Evolutionary conservation across 805 yeast genomes (phyloP).

Genomic region (Ogataea philodendri): DNA sequence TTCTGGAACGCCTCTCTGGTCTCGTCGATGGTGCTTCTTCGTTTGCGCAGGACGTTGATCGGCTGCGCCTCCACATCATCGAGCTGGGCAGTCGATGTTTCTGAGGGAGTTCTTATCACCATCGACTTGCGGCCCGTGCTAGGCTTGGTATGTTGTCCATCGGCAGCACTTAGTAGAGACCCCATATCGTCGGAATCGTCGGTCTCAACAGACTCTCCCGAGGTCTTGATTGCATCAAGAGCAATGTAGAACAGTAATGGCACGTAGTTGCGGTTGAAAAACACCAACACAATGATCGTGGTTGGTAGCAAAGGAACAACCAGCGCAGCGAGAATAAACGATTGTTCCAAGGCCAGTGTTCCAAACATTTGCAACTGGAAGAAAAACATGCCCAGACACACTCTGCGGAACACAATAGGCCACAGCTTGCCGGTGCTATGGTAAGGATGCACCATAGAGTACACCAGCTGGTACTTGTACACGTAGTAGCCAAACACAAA

Average conservation of each 20-base stretch:
- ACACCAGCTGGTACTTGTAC: slow-evolving; percentile 60
- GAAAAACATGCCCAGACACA: slow-evolving; percentile 52
- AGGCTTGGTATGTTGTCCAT: slow-evolving; percentile 2
- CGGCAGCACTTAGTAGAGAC: slow-evolving; percentile 15
- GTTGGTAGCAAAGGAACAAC: slow-evolving; percentile 49
- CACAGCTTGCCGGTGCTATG: slow-evolving; percentile 67
- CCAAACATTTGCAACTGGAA: slow-evolving; percentile 66
- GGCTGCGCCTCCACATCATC: slow-evolving; percentile 5
- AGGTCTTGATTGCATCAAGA: slow-evolving; percentile 50
- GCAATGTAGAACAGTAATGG: slow-evolving; percentile 58
- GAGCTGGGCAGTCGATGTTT: slow-evolving; percentile 8
- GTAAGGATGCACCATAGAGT: slow-evolving; percentile 61
- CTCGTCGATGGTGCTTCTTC: slow-evolving; percentile 56
- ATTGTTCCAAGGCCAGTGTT: slow-evolving; percentile 58
- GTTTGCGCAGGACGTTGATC: slow-evolving; percentile 23
- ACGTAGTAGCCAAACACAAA: slow-evolving; percentile 56
- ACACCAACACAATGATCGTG: slow-evolving; percentile 45
- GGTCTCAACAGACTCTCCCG: slow-evolving; percentile 33
- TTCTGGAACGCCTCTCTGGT: slow-evolving; percentile 50
- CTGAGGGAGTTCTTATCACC: slow-evolving; percentile 13
- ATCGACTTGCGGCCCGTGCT: slow-evolving; percentile 13
- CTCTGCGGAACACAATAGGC: slow-evolving; percentile 59
- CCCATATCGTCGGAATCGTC: slow-evolving; percentile 23
- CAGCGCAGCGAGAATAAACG: slow-evolving; percentile 46
- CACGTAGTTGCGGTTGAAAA: slow-evolving; percentile 52